Conservation (phyloP, 139 green algal species). For the Eudorina sp. region DNA sequence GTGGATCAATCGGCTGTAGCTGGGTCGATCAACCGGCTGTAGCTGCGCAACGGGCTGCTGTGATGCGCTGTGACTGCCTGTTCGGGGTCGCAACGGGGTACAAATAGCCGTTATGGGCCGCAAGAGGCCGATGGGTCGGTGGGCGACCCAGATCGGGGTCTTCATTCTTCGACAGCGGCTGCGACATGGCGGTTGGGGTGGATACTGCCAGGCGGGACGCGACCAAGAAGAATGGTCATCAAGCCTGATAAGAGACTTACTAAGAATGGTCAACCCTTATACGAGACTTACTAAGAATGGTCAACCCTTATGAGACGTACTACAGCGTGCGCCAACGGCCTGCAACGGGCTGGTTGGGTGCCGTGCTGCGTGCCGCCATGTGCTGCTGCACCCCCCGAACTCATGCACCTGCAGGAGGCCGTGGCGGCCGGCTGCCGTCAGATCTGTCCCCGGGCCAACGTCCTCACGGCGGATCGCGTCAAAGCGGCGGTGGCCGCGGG, state of each 20-base stretch:
- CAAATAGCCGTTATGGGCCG: too few species aligned
- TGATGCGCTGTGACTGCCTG: background rate
- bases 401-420: background rate
- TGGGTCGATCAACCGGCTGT: background rate
- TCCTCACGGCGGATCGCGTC: conserved; percentile 25
- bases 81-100: too few species aligned
- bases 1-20: background rate
- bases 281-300: background rate
- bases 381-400: background rate
- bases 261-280: background rate
- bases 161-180: too few species aligned
- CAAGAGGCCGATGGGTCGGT: too few species aligned
- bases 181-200: too few species aligned
- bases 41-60: too few species aligned
- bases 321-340: background rate
- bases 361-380: background rate
- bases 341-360: background rate
- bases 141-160: too few species aligned
- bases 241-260: too few species aligned
- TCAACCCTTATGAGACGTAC: background rate
- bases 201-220: too few species aligned
- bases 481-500: conserved; percentile 18
- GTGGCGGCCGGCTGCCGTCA: conserved; percentile 15
- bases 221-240: too few species aligned
- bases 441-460: conserved; percentile 66